Base-by-base conservation (phyloP, 257 asterid genomes). In the Nemophila menziesii region DNA sequence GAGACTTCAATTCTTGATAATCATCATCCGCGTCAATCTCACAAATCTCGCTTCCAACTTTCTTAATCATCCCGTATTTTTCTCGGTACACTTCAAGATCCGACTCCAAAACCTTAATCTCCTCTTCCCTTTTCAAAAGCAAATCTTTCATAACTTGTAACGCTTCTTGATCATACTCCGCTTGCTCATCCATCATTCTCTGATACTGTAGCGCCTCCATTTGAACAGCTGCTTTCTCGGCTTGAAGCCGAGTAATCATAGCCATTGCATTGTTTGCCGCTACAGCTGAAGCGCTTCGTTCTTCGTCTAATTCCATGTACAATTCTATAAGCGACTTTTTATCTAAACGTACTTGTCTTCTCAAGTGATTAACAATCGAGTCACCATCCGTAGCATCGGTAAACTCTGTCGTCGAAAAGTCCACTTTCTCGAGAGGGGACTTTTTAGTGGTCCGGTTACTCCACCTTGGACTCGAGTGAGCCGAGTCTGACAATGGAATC, bases 231-330 rank as follows among this genome's bases (percentile, higher is more conserved):
- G 96, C 96, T 51, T 90, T 90, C 66, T 90, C 96, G 0, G 89
- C 93, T 48, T 90, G 99, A 13, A 90, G 63, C 20, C 89, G 74
- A 9, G 96, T 85, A 43, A 90, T 90, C 99, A 90, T 85, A 7
- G 96, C 96, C 99, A 90, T 90, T 11, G 99, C 99, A 33, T 90
- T 85, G 45, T 85, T 85, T 0, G 89, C 99, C 9, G 99, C 99
- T n/a, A 81, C 74, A n/a, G 86, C 84, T 2, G 99, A 72, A 20
- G 94, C 96, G 27, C 78, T 90, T 63, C 99, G 63, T 63, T 90
- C 99, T 58, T 90, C 93, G 14, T 90, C 99, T 41, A 90, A 53
- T 21, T 90, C 96, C 94, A 74, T 59, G 65, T 90, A 74, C 36
- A 90, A 36, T 11, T 68, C 99, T 59, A 71, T 70, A 5, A 90